These are phyloP conservation scores for Kodamaea hsintzibuensis DNA, from an alignment of 805 yeast genomes.

Conservation along the genomic window DNA sequence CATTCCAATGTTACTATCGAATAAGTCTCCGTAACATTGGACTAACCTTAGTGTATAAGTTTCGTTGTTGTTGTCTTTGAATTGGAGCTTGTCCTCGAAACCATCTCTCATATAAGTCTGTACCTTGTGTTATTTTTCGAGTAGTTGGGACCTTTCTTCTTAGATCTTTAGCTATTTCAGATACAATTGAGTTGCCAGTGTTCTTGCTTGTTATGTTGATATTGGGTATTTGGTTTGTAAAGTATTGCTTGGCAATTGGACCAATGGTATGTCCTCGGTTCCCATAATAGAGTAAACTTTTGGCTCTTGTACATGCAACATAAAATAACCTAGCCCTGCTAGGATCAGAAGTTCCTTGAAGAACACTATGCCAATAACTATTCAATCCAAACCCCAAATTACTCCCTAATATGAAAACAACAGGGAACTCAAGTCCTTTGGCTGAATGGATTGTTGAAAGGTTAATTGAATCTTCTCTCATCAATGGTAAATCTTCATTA, in stretches of 20 bases:
- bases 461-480: slow-evolving; percentile 39
- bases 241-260: not conserved
- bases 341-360: slow-evolving; percentile 8
- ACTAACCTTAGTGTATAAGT: not conserved
- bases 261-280: not conserved
- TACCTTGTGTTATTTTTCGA: not conserved
- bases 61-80: not conserved
- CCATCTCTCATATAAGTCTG: not conserved
- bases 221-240: not conserved
- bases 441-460: slow-evolving; percentile 73
- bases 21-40: not conserved
- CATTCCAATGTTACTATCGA: no score
- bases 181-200: not conserved
- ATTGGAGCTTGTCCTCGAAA: not conserved
- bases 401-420: slow-evolving; percentile 51
- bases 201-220: not conserved
- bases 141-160: not conserved
- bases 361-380: slow-evolving; percentile 5
- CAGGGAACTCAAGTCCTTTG: slow-evolving; percentile 73
- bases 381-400: slow-evolving; percentile 3
- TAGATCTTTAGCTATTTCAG: not conserved
- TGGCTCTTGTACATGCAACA: slow-evolving; percentile 70
- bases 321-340: slow-evolving; percentile 50
- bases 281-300: slow-evolving; percentile 37
- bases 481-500: slow-evolving; percentile 34